These are phyloP conservation scores for Podospora didyma DNA, from an alignment of 495 filamentous ascomycete species.

Conservation along the genomic window DNA sequence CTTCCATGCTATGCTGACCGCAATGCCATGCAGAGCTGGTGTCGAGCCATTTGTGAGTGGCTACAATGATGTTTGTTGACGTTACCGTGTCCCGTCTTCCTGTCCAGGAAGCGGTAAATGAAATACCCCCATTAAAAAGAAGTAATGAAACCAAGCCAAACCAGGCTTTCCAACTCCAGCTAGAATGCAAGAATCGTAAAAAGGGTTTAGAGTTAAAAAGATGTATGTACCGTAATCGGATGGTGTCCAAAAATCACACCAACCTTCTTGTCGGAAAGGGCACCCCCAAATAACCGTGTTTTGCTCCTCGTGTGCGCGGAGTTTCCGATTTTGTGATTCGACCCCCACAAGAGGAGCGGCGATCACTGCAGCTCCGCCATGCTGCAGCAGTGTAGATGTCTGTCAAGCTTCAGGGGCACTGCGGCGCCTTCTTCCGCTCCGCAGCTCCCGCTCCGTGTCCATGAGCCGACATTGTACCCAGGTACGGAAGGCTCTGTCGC, in stretches of 20 bases:
- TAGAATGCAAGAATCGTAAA: conserved; percentile 8
- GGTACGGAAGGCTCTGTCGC: conserved; percentile 51
- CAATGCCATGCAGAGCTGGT: too few relatives aligned
- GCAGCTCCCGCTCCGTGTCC: conserved; percentile 60
- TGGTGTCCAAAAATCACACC: background rate
- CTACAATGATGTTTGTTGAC: too few relatives aligned
- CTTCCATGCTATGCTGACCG: too few relatives aligned
- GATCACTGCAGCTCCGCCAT: background rate
- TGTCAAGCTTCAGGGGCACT: conserved; percentile 30
- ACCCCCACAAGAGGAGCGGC: background rate
- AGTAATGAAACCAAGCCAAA: too few relatives aligned
- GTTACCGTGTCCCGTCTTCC: too few relatives aligned
- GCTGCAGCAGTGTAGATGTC: background rate
- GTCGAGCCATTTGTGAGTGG: too few relatives aligned
- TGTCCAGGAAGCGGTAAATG: too few relatives aligned
- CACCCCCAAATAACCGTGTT: background rate
- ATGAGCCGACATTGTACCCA: conserved; percentile 63
- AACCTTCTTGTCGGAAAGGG: background rate
- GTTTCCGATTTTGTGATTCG: too few relatives aligned
- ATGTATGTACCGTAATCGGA: too few relatives aligned
- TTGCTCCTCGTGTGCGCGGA: background rate
- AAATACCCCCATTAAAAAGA: too few relatives aligned
- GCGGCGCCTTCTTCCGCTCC: conserved; percentile 39
- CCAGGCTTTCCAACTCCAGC: conserved; percentile 12
- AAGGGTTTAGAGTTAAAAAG: background rate